Evolutionary conservation across 768 basidiomycete species (phyloP).

Genomic region (Auricularia cornea): DNA sequence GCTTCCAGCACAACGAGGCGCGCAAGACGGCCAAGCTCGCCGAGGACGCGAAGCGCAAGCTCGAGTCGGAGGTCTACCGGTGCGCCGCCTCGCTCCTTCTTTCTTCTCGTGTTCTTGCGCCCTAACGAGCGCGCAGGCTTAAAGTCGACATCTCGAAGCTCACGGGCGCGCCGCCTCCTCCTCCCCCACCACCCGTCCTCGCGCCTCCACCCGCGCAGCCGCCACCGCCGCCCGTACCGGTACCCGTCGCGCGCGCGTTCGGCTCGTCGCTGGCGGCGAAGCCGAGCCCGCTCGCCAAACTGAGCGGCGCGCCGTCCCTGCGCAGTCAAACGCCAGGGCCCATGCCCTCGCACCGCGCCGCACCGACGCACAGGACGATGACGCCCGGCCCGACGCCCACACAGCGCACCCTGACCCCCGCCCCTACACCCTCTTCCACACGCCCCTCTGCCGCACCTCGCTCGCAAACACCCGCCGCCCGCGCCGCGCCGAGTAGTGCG

Average conservation of each 20-base stretch:
- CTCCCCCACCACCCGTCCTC: not conserved
- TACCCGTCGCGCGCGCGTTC: not conserved
- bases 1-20: constrained; percentile 69
- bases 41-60: constrained; percentile 51
- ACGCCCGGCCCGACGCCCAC: not conserved
- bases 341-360: not conserved
- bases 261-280: not conserved
- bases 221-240: not conserved
- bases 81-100: constrained; percentile 29
- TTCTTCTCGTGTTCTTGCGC: not conserved
- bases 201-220: not conserved
- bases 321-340: not conserved
- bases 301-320: not conserved
- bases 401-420: not conserved
- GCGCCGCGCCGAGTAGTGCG: too few relatives aligned
- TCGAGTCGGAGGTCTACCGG: constrained; percentile 67
- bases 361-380: not conserved
- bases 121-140: not conserved
- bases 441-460: not conserved
- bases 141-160: not conserved
- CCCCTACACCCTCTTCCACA: too few relatives aligned
- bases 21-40: constrained; percentile 63
- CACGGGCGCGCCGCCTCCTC: not conserved
- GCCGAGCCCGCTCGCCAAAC: not conserved
- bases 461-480: not conserved